Conservation (phyloP, 208 protist species). For the Acanthamoeba castellanii region DNA sequence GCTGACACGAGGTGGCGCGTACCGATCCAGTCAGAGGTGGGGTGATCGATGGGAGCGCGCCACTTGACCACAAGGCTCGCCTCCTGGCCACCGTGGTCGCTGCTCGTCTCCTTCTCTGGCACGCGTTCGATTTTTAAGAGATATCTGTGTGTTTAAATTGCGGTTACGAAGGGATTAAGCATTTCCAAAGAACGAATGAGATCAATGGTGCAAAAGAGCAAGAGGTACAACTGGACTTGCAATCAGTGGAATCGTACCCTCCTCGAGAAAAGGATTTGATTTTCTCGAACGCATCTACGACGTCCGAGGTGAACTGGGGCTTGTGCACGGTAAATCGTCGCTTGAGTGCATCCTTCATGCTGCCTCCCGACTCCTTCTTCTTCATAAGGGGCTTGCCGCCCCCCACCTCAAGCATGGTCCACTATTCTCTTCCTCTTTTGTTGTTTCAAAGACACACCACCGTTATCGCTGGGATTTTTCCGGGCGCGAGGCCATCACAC, state of each 20-base stretch:
- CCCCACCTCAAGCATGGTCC: constrained; percentile 11
- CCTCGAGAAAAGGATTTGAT: constrained; percentile 22
- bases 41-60: constrained; percentile 67
- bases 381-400: background rate
- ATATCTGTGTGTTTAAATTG: constrained; percentile 1
- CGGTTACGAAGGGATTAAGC: background rate
- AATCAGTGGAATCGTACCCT: background rate
- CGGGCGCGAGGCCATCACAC: no score
- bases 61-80: constrained; percentile 56
- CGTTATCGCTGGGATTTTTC: no score
- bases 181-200: background rate
- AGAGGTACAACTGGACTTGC: background rate
- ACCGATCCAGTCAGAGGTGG: constrained; percentile 71
- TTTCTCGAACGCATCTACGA: constrained; percentile 57
- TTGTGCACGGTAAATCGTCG: constrained; percentile 30
- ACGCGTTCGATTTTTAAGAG: constrained; percentile 21
- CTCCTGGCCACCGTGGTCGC: background rate
- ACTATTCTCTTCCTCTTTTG: background rate
- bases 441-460: background rate
- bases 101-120: background rate
- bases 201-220: background rate
- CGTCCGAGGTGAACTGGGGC: background rate
- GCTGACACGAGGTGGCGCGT: no score
- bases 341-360: constrained; percentile 43
- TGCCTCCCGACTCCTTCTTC: constrained; percentile 46